Percentiles rank a stretch among this genome's conserved stretches.
Evolutionary conservation across 805 yeast genomes (phyloP).

Genomic region (Kazachstania bromeliacearum): DNA sequence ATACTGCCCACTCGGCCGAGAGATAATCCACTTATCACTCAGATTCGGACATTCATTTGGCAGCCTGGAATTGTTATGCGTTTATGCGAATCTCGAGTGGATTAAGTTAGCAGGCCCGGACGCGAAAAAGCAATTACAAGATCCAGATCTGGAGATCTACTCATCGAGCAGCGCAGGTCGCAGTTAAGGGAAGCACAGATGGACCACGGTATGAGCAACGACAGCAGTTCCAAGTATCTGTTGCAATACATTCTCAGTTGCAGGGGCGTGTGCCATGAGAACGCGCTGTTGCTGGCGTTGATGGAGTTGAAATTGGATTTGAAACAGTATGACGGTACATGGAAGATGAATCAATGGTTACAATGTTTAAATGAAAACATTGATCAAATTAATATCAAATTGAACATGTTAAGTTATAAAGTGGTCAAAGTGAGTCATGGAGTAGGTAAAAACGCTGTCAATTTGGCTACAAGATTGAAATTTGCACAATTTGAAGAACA

Average conservation of each 20-base stretch:
- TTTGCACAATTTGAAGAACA: neutral
- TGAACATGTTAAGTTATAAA: constrained; percentile 17
- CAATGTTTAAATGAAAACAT: constrained; percentile 9
- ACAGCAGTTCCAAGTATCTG: neutral
- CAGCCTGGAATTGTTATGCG: neutral
- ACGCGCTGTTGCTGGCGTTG: constrained; percentile 12
- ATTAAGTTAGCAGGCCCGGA: too few relatives aligned
- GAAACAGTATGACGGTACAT: constrained; percentile 1
- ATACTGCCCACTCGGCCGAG: neutral
- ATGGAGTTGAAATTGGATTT: constrained; percentile 9
- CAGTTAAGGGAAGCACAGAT: too few relatives aligned
- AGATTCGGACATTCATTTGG: neutral
- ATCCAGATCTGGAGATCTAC: too few relatives aligned
- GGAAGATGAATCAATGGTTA: constrained; percentile 7
- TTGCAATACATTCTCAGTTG: constrained; percentile 1
- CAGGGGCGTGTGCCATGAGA: constrained; percentile 21
- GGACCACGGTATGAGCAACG: neutral
- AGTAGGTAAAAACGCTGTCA: constrained; percentile 15
- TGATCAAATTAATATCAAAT: constrained; percentile 16
- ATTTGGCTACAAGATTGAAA: constrained; percentile 3
- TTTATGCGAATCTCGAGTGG: neutral
- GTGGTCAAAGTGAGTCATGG: constrained; percentile 17
- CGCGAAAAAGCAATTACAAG: too few relatives aligned
- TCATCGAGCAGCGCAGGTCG: too few relatives aligned
- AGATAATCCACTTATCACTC: neutral